Conservation (phyloP, 2,329 filamentous ascomycete genomes). For the Blumeria graminis region DNA sequence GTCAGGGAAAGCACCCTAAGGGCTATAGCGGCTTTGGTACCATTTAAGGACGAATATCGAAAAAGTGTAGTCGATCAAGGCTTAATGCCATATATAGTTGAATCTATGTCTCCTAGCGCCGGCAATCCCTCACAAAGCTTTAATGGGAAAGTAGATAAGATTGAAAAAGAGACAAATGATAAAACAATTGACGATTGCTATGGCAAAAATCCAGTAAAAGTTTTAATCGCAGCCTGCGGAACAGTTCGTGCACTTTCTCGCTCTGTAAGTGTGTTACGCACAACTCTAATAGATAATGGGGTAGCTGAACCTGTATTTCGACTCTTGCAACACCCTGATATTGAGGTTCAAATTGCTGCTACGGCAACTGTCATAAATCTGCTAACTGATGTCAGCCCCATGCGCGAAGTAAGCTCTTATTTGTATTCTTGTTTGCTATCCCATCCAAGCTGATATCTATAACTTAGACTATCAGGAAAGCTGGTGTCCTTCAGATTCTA, state of each 20-base stretch:
- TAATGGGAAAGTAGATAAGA: conserved; percentile 16
- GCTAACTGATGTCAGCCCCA: conserved; percentile 69
- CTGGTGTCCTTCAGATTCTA: conserved; percentile 50
- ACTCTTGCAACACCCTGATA: conserved; percentile 48
- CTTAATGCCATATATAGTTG: conserved; percentile 58
- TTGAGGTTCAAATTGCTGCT: conserved; percentile 66
- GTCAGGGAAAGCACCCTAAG: conserved; percentile 54
- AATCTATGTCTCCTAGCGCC: conserved; percentile 48
- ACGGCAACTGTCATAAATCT: conserved; percentile 70
- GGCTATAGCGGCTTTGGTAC: conserved; percentile 58
- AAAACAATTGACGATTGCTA: conserved; percentile 20
- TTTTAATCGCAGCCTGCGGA: conserved; percentile 68
- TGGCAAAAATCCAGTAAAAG: conserved; percentile 48
- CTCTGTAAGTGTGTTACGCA: conserved; percentile 63
- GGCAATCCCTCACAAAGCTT: conserved; percentile 21
- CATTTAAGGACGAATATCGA: conserved; percentile 61
- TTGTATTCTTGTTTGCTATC: not conserved
- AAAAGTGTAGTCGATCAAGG: conserved; percentile 65
- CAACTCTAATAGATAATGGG: conserved; percentile 65
- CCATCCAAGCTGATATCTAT: not conserved
- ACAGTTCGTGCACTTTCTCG: conserved; percentile 60
- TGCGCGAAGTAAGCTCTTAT: conserved; percentile 45
- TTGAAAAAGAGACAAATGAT: conserved; percentile 4
- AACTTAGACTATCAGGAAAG: conserved; percentile 41
- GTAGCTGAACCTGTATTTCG: conserved; percentile 55